Conservation (phyloP, 2,329 filamentous ascomycete species). For the Raffaelea albimanens region DNA sequence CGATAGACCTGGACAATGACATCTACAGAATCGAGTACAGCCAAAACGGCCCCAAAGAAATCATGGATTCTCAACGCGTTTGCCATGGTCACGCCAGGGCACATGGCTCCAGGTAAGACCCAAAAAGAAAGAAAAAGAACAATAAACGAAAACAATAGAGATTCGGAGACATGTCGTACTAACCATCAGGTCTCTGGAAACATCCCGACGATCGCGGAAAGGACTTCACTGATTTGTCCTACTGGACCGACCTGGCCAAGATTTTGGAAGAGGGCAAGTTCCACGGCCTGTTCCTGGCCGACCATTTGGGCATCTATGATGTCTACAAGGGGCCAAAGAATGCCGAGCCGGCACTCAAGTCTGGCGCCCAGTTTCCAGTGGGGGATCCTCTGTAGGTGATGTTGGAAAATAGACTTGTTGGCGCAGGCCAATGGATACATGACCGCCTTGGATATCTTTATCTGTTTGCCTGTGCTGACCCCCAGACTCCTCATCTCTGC, state of each 20-base stretch:
- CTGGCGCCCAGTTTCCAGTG: background rate
- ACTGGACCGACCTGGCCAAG: background rate
- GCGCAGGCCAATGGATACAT: too few species aligned
- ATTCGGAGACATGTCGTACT: background rate
- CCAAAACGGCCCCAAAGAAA: too few species aligned
- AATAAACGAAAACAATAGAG: too few species aligned
- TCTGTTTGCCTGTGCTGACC: too few species aligned
- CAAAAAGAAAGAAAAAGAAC: too few species aligned
- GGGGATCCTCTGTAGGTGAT: too few species aligned
- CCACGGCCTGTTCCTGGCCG: background rate
- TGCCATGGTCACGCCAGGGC: background rate
- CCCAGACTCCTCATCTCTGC: constrained; percentile 2
- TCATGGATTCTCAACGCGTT: background rate
- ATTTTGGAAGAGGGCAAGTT: background rate
- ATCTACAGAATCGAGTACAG: too few species aligned
- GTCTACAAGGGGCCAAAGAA: background rate
- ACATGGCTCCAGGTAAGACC: background rate
- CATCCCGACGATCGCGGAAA: background rate
- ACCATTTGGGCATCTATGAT: background rate
- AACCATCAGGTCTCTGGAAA: background rate
- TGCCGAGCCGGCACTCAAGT: background rate
- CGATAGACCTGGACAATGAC: background rate
- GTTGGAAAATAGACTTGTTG: too few species aligned
- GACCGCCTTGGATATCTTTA: too few species aligned
- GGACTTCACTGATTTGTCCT: background rate